These are phyloP conservation scores for Zygosaccharomyces bisporus DNA, from an alignment of 805 yeast genomes.

Conservation along the genomic window DNA sequence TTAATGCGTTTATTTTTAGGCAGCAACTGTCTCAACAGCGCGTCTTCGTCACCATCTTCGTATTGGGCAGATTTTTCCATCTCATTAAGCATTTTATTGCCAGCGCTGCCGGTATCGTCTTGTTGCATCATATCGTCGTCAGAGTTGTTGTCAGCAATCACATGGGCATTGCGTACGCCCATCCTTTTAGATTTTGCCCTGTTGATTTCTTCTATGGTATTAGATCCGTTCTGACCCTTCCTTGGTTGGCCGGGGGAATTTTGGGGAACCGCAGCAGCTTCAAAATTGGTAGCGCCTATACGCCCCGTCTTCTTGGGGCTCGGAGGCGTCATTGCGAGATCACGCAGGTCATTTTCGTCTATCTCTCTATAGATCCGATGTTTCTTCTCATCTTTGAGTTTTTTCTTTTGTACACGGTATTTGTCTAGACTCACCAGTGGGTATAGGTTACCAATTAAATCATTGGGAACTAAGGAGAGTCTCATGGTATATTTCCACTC, in stretches of 20 bases:
- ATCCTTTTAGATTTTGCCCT: conserved; percentile 17
- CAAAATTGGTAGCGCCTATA: conserved; percentile 29
- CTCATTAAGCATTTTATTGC: conserved; percentile 15
- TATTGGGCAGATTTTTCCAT: conserved; percentile 11
- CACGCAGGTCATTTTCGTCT: conserved; percentile 21
- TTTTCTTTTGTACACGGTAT: conserved; percentile 50
- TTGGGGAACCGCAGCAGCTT: conserved; percentile 57
- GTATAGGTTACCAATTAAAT: conserved; percentile 61
- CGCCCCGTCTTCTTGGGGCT: conserved; percentile 30
- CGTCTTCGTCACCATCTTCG: conserved; percentile 19
- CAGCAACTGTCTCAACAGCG: conserved; percentile 28
- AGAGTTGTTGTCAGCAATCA: conserved; percentile 22
- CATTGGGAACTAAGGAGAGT: conserved; percentile 62
- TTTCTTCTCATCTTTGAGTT: conserved; percentile 33
- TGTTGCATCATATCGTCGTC: conserved; percentile 32
- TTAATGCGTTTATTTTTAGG: conserved; percentile 32
- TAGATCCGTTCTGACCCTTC: conserved; percentile 44
- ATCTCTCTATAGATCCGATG: conserved; percentile 11
- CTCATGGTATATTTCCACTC: conserved; percentile 95
- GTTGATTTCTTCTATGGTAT: conserved; percentile 35
- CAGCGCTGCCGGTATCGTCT: conserved; percentile 25
- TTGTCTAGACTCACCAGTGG: conserved; percentile 61
- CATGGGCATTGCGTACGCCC: conserved; percentile 8
- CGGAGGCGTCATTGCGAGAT: conserved; percentile 34
- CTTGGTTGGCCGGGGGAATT: conserved; percentile 98